These are phyloP conservation scores for Solanum tarapatanum DNA, from an alignment of 257 asterid genomes.

Conservation along the genomic window DNA sequence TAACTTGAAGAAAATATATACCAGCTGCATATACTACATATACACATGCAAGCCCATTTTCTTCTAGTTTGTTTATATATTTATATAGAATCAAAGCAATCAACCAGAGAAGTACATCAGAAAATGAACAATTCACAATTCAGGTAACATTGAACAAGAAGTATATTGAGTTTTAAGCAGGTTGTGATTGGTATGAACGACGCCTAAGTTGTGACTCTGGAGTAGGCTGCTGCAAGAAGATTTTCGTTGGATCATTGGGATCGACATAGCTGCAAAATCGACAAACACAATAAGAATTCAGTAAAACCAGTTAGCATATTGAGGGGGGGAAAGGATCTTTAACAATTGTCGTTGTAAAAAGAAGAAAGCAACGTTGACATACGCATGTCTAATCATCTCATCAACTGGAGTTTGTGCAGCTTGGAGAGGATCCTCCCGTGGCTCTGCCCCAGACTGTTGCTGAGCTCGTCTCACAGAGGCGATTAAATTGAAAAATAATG, in stretches of 20 bases:
- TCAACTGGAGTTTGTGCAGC: slow-evolving; percentile 96
- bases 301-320: not conserved
- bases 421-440: slow-evolving; percentile 73
- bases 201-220: slow-evolving; percentile 81
- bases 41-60: not conserved
- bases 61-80: not conserved
- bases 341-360: not conserved
- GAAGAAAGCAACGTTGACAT: not conserved
- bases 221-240: slow-evolving; percentile 92
- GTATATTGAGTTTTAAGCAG: slow-evolving; percentile 15
- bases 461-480: slow-evolving; percentile 63
- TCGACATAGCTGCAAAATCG: slow-evolving; percentile 69
- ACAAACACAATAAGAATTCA: not conserved
- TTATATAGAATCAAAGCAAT: not conserved
- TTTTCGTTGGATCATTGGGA: slow-evolving; percentile 86
- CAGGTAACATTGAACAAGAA: not conserved
- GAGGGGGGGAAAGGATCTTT: not conserved
- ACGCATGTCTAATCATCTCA: slow-evolving; percentile 95
- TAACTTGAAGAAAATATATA: not conserved
- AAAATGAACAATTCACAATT: not conserved
- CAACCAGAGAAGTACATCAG: not conserved
- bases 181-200: slow-evolving; percentile 57
- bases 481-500: slow-evolving; percentile 75
- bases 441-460: slow-evolving; percentile 36
- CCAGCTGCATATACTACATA: not conserved